Evolutionary conservation across 139 green algal genomes (phyloP).

Genomic region (Micractinium sp.): DNA sequence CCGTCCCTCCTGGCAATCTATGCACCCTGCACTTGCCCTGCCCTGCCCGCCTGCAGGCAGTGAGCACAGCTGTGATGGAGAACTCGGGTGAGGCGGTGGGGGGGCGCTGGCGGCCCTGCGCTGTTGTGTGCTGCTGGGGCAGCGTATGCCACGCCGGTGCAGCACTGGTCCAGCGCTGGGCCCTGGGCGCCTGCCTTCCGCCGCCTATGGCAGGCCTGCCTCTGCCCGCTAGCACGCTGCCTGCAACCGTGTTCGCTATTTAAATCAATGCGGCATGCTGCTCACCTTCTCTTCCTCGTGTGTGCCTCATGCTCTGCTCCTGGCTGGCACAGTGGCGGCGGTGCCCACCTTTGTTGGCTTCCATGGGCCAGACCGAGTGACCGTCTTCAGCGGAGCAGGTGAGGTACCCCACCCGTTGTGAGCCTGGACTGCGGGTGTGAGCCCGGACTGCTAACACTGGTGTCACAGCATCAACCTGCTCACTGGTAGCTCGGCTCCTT

Average conservation of each 20-base stretch:
- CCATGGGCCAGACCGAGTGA: conserved; percentile 40
- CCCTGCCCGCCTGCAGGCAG: background rate
- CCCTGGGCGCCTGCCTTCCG: background rate
- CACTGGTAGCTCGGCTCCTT: no score
- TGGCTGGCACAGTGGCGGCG: conserved; percentile 40
- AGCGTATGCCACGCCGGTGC: background rate
- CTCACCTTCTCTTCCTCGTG: background rate
- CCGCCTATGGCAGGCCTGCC: background rate
- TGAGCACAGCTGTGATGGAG: background rate
- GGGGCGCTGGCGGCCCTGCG: background rate
- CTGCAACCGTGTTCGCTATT: background rate
- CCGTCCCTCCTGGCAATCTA: background rate
- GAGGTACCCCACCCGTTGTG: no score
- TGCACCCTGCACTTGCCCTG: background rate
- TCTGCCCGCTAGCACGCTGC: background rate
- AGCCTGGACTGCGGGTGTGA: no score
- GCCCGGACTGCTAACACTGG: background rate
- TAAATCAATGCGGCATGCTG: background rate
- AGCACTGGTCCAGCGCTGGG: background rate
- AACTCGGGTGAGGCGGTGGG: conserved; percentile 8
- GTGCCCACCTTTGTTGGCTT: conserved; percentile 69
- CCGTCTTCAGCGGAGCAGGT: conserved; percentile 65
- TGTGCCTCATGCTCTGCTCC: background rate
- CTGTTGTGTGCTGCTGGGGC: background rate
- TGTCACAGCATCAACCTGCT: background rate